These are phyloP conservation scores for Apiospora hydei DNA, from an alignment of 2,329 filamentous ascomycete species.

Conservation along the genomic window DNA sequence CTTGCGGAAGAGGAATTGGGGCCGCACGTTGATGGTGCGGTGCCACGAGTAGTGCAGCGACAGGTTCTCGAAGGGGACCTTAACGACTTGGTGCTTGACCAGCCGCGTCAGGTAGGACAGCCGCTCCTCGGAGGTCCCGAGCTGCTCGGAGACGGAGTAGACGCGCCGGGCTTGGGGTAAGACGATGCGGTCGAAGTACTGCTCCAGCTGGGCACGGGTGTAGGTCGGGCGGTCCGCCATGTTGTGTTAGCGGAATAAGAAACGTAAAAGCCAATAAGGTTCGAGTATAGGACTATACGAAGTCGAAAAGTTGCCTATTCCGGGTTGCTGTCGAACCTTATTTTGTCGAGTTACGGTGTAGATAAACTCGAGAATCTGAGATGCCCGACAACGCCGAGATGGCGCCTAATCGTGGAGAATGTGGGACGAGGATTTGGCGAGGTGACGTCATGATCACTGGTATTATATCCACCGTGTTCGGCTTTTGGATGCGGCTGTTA, in stretches of 20 bases:
- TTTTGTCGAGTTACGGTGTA: neutral
- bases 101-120: conserved; percentile 30
- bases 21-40: conserved; percentile 43
- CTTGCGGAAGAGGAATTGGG: conserved; percentile 47
- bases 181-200: conserved; percentile 35
- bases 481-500: neutral
- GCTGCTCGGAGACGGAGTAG: conserved; percentile 26
- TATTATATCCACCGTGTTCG: conserved; percentile 11
- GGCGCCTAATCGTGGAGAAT: neutral
- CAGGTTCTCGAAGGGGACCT: conserved; percentile 56
- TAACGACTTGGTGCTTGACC: conserved; percentile 47
- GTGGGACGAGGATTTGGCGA: neutral
- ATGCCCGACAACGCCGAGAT: neutral
- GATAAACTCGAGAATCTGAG: neutral
- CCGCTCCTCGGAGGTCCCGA: conserved; percentile 11
- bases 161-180: conserved; percentile 29
- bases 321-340: neutral
- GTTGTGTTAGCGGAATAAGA: neutral
- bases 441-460: neutral
- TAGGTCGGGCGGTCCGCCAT: conserved; percentile 35
- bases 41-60: conserved; percentile 50
- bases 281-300: neutral
- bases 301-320: neutral
- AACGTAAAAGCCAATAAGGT: neutral
- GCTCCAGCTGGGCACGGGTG: conserved; percentile 29